These are phyloP conservation scores for Calycina marina DNA, from an alignment of 2,329 filamentous ascomycete species.

Conservation along the genomic window DNA sequence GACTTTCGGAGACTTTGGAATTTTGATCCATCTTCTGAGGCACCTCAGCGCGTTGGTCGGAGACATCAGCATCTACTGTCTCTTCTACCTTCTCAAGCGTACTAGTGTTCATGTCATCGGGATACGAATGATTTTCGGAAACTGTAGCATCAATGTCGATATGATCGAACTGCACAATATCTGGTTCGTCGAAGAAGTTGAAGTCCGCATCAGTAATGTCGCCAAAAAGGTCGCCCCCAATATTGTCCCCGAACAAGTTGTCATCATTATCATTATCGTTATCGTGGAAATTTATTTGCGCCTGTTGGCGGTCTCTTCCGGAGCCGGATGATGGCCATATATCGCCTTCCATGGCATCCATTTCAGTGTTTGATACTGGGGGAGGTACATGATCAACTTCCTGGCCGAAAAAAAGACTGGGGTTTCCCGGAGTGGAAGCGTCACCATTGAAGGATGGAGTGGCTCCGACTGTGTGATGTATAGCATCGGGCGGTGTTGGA, in stretches of 20 bases:
- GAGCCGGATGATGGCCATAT: slow-evolving; percentile 15
- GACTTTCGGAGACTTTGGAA: too few species aligned
- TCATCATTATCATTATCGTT: slow-evolving; percentile 26
- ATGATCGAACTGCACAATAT: slow-evolving; percentile 15
- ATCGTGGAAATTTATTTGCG: slow-evolving; percentile 17
- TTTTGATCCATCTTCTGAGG: too few species aligned
- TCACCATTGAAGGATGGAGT: slow-evolving; percentile 42
- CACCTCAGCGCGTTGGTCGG: too few species aligned
- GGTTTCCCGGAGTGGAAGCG: slow-evolving; percentile 39
- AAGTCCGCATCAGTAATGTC: slow-evolving; percentile 72
- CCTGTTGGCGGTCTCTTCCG: slow-evolving; percentile 11
- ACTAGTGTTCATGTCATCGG: too few species aligned
- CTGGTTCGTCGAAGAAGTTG: slow-evolving; percentile 62
- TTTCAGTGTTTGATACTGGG: slow-evolving; percentile 8
- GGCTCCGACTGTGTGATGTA: slow-evolving; percentile 37
- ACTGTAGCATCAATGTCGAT: too few species aligned
- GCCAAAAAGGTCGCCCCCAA: slow-evolving; percentile 57
- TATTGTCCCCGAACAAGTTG: slow-evolving; percentile 49
- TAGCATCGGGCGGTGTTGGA: slow-evolving; percentile 55
- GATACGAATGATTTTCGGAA: too few species aligned
- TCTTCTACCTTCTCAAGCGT: too few species aligned
- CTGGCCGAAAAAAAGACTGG: slow-evolving; percentile 21
- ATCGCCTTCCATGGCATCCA: slow-evolving; percentile 13
- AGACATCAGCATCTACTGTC: too few species aligned
- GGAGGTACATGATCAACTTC: slow-evolving; percentile 22